These are phyloP conservation scores for Sodiomyces alkalinus DNA, from an alignment of 2,329 filamentous ascomycete genomes.

Conservation along the genomic window DNA sequence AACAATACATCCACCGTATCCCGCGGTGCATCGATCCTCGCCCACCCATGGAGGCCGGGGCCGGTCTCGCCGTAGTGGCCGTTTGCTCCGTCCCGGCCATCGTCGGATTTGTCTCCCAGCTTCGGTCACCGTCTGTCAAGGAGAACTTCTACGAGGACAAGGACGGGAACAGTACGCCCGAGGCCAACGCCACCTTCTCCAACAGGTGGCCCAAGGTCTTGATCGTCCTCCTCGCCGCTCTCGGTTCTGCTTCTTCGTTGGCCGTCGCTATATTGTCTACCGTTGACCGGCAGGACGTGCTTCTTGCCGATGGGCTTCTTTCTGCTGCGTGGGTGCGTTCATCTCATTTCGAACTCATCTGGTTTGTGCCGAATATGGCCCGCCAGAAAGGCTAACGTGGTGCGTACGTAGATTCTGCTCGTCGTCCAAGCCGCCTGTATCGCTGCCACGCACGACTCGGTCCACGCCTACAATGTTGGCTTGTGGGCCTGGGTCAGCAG, in stretches of 20 bases:
- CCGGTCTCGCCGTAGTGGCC: constrained; percentile 18
- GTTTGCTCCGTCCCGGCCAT: constrained; percentile 22
- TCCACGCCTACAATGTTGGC: constrained; percentile 37
- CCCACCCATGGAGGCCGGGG: constrained; percentile 8
- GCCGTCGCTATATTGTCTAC: constrained; percentile 38
- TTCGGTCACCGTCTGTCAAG: constrained; percentile 16
- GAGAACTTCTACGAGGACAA: constrained; percentile 47
- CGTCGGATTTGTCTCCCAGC: constrained; percentile 17
- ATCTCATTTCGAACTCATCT: background rate
- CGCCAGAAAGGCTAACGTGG: background rate
- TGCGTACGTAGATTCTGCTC: constrained; percentile 22
- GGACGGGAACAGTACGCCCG: constrained; percentile 53
- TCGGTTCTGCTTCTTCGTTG: constrained; percentile 40
- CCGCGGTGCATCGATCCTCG: too few relatives aligned
- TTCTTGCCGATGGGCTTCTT: constrained; percentile 44
- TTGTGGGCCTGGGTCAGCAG: constrained; percentile 33
- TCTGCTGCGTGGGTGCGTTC: constrained; percentile 46
- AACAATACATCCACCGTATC: too few relatives aligned
- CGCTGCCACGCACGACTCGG: constrained; percentile 31
- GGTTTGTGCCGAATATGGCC: background rate
- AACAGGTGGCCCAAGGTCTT: constrained; percentile 39
- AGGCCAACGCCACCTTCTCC: constrained; percentile 47
- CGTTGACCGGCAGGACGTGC: constrained; percentile 21
- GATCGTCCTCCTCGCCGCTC: constrained; percentile 35
- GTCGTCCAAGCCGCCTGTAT: constrained; percentile 35